Conservation (phyloP, 2,329 filamentous ascomycete genomes). For the Ampelomyces quisqualis region DNA sequence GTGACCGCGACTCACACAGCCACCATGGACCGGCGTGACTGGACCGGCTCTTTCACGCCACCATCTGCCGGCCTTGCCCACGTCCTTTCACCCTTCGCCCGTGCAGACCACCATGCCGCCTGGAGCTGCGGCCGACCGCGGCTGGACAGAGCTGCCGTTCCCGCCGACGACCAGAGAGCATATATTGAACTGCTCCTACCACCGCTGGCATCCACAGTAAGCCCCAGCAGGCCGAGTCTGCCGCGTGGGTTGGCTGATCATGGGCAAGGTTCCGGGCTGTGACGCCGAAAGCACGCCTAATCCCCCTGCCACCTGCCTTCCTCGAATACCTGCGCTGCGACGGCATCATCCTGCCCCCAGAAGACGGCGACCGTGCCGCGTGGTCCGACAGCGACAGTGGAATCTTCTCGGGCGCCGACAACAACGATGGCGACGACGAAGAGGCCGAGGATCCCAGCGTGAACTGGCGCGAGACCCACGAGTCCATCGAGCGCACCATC, state of each 20-base stretch:
- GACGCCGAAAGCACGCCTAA: slow-evolving; percentile 82
- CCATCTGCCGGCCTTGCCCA: slow-evolving; percentile 1
- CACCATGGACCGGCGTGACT: too few relatives aligned
- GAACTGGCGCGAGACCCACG: slow-evolving; percentile 70
- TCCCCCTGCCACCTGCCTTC: slow-evolving; percentile 74
- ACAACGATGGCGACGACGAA: slow-evolving; percentile 54
- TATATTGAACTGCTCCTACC: slow-evolving; percentile 92
- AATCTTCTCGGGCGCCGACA: slow-evolving; percentile 50
- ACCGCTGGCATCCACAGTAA: slow-evolving; percentile 81
- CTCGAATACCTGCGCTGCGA: slow-evolving; percentile 87
- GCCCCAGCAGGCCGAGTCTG: too few relatives aligned
- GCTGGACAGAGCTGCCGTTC: slow-evolving; percentile 61
- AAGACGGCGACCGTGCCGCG: slow-evolving; percentile 52
- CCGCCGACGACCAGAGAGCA: slow-evolving; percentile 82
- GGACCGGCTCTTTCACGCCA: slow-evolving; percentile 33
- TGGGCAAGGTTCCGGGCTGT: slow-evolving; percentile 75
- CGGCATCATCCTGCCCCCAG: slow-evolving; percentile 82
- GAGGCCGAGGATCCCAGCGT: slow-evolving; percentile 62
- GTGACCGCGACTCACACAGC: slow-evolving; percentile 26
- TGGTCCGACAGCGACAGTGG: slow-evolving; percentile 56
- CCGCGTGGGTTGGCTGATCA: too few relatives aligned
- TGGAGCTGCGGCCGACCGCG: slow-evolving; percentile 8
- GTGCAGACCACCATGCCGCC: slow-evolving; percentile 1
- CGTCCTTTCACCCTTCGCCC: background rate
- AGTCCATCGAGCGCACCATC: slow-evolving; percentile 74